Evolutionary conservation across 2,329 filamentous ascomycete genomes (phyloP).

Genomic region (Alternaria alternata): DNA sequence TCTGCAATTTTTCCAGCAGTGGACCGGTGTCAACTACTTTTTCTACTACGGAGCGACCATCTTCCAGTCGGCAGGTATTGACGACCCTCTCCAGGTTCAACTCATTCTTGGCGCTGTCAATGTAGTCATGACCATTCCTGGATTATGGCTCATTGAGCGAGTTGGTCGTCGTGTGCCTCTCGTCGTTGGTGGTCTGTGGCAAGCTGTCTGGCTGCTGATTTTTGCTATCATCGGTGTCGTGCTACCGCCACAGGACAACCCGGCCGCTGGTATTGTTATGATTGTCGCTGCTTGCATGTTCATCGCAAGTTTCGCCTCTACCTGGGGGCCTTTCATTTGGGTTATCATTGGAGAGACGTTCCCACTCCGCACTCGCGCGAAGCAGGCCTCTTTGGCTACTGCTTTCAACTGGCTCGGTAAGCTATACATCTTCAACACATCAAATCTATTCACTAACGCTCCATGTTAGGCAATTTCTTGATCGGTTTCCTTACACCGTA

Average conservation of each 20-base stretch:
- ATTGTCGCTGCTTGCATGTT: conserved; percentile 78
- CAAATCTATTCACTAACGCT: conserved; percentile 27
- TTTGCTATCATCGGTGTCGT: conserved; percentile 60
- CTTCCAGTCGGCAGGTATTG: conserved; percentile 71
- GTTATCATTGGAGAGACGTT: conserved; percentile 52
- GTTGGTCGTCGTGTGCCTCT: conserved; percentile 74
- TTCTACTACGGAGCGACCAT: conserved; percentile 69
- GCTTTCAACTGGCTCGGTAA: conserved; percentile 45
- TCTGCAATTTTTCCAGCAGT: conserved; percentile 45
- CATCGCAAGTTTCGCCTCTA: conserved; percentile 74
- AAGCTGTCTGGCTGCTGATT: conserved; percentile 70
- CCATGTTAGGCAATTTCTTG: conserved; percentile 46
- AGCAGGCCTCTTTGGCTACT: conserved; percentile 45
- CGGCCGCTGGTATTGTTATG: conserved; percentile 69
- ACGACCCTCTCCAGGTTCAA: conserved; percentile 64
- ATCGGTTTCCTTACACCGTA: conserved; percentile 48
- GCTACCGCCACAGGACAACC: conserved; percentile 39
- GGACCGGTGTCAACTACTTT: conserved; percentile 63
- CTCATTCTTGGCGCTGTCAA: conserved; percentile 66
- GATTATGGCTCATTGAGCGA: conserved; percentile 73
- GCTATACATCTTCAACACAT: background rate
- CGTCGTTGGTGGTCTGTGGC: conserved; percentile 72
- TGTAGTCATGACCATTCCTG: conserved; percentile 71
- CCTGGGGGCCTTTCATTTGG: conserved; percentile 68
- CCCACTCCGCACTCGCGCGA: conserved; percentile 44